A percentile compares a stretch with the other conserved stretches of the same genome.
phyloP scores from a whole-genome alignment of 306 rosid species.

The Ochetophila trinervis region DNA sequence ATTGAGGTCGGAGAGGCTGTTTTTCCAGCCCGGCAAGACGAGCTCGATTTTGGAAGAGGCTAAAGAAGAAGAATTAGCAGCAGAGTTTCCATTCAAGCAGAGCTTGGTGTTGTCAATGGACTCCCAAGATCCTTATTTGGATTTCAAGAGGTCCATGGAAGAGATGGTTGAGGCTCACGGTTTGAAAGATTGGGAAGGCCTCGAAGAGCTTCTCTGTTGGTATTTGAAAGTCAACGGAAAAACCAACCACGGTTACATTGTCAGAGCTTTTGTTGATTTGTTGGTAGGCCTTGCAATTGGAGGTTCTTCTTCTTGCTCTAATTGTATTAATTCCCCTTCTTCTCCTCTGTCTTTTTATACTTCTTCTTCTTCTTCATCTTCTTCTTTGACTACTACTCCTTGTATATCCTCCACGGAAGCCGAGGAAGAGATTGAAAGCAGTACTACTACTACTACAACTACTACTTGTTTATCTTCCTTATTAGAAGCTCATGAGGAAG shows the following conservation, averaged over 20 bases:
- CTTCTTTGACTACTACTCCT: conserved; percentile 39
- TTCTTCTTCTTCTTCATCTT: conserved; percentile 24
- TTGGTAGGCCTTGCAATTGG: conserved; percentile 45
- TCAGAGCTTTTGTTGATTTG: conserved; percentile 73
- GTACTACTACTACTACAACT: conserved; percentile 33
- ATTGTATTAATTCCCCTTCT: conserved; percentile 14
- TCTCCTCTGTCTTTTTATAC: conserved; percentile 40
- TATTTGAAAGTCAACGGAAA: conserved; percentile 54
- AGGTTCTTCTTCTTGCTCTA: neutral
- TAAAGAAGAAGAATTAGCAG: neutral
- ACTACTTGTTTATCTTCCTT: conserved; percentile 43
- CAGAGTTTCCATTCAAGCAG: conserved; percentile 38
- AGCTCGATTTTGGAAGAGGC: conserved; percentile 50
- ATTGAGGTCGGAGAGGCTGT: conserved; percentile 58
- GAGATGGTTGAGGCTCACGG: conserved; percentile 76
- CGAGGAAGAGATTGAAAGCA: conserved; percentile 28
- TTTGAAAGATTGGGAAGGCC: conserved; percentile 56
- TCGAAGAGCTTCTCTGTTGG: conserved; percentile 68
- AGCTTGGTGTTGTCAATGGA: conserved; percentile 48
- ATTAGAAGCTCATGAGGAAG: conserved; percentile 42
- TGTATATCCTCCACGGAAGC: conserved; percentile 39
- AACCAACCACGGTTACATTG: conserved; percentile 43
- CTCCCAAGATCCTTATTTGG: conserved; percentile 57
- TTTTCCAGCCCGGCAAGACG: conserved; percentile 53
- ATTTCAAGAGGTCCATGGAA: conserved; percentile 72